phyloP scores from a whole-genome alignment of 306 rosid species.

The Ochetophila trinervis region DNA sequence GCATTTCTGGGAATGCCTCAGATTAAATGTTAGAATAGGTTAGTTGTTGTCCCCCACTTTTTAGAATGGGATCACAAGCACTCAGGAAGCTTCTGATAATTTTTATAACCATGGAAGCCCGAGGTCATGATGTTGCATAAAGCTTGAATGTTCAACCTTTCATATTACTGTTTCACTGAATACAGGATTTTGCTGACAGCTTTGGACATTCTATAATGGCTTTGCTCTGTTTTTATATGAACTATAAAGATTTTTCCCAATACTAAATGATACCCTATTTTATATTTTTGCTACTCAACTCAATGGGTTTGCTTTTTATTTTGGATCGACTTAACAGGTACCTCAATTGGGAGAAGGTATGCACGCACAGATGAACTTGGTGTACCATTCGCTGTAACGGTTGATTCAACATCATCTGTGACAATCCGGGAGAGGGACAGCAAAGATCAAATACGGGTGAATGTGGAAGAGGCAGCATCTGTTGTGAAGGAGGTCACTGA shows the following conservation, averaged over 20 bases:
- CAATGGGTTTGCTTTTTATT: background rate
- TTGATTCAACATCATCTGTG: slow-evolving; percentile 64
- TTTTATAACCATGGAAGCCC: too few species aligned
- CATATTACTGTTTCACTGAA: too few species aligned
- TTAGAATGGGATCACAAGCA: too few species aligned
- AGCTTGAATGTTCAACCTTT: too few species aligned
- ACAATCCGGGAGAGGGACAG: slow-evolving; percentile 85
- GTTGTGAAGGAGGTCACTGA: slow-evolving; percentile 65
- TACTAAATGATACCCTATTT: background rate
- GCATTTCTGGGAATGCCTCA: too few species aligned
- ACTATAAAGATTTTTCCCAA: background rate
- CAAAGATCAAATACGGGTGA: slow-evolving; percentile 80
- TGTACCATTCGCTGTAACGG: slow-evolving; percentile 76
- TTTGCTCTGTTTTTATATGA: too few species aligned
- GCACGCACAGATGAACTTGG: slow-evolving; percentile 92
- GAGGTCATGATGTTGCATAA: too few species aligned
- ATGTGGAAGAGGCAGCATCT: slow-evolving; percentile 60
- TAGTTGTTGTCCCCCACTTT: too few species aligned
- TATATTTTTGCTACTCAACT: background rate
- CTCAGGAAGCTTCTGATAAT: too few species aligned
- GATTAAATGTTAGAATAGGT: too few species aligned
- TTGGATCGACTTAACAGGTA: slow-evolving; percentile 41
- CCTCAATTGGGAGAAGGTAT: slow-evolving; percentile 81
- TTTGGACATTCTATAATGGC: too few species aligned
- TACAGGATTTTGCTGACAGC: too few species aligned